Conservation (phyloP, 2,329 filamentous ascomycete genomes). For the Tolypocladium nubicola region DNA sequence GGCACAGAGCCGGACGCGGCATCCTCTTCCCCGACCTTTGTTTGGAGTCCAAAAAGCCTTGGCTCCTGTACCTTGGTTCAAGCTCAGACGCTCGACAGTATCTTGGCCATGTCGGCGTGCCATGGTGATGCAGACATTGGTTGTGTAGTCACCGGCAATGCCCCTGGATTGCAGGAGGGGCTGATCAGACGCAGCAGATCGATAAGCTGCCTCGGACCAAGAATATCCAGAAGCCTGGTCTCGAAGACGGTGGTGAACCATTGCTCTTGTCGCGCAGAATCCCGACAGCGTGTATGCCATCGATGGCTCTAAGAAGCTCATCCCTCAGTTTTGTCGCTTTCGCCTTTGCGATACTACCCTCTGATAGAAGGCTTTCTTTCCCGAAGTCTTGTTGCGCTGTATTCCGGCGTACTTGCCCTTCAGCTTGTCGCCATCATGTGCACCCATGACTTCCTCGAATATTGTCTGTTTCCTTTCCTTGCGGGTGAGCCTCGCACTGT, state of each 20-base stretch:
- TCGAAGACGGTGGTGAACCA: background rate
- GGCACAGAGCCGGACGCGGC: background rate
- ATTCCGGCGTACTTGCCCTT: slow-evolving; percentile 82
- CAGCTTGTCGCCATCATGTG: slow-evolving; percentile 52
- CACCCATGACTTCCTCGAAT: slow-evolving; percentile 64
- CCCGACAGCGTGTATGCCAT: too few relatives aligned
- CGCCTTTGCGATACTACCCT: slow-evolving; percentile 46
- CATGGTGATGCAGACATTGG: background rate
- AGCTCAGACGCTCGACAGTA: background rate
- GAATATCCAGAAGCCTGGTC: background rate
- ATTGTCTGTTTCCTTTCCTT: slow-evolving; percentile 83
- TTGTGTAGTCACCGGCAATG: background rate
- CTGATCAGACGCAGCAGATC: background rate
- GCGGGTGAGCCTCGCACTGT: slow-evolving; percentile 68
- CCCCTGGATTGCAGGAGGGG: background rate
- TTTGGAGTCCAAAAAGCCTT: background rate
- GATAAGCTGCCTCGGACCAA: background rate
- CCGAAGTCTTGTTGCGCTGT: slow-evolving; percentile 70
- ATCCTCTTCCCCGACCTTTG: background rate
- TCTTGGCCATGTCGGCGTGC: background rate
- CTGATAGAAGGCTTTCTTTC: slow-evolving; percentile 85
- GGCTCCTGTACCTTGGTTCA: too few relatives aligned
- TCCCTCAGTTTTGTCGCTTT: slow-evolving; percentile 11
- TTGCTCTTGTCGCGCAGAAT: background rate
- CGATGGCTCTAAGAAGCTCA: too few relatives aligned